Evolutionary conservation across 805 yeast genomes (phyloP).

Genomic region (Komagataella ulmi): DNA sequence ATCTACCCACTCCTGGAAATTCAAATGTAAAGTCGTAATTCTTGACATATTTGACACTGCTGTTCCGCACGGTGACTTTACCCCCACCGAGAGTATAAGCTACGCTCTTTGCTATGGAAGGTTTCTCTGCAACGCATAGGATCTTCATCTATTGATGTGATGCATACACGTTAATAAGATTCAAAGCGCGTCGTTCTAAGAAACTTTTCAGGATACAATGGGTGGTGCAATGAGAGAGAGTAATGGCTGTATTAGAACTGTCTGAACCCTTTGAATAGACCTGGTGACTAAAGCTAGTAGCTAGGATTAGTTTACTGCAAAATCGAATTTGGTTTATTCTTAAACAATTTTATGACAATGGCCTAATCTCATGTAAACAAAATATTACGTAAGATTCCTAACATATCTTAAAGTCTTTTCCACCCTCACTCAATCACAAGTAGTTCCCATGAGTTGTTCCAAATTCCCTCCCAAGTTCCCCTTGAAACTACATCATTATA

Average conservation of each 20-base stretch:
- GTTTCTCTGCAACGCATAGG: constrained; percentile 94
- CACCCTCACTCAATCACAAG: not conserved
- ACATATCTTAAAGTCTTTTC: not conserved
- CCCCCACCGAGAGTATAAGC: constrained; percentile 71
- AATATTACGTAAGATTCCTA: not conserved
- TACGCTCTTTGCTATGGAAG: constrained; percentile 84
- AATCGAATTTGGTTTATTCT: not conserved
- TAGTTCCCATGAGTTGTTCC: not conserved
- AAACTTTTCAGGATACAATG: not conserved
- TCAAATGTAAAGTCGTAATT: constrained; percentile 68
- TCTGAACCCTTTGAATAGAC: not conserved
- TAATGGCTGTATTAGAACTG: not conserved
- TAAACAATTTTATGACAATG: no score
- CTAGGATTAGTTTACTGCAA: no score
- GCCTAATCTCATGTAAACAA: not conserved
- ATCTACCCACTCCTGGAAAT: constrained; percentile 47
- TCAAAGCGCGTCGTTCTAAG: not conserved
- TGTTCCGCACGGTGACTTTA: constrained; percentile 26
- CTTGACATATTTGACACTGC: constrained; percentile 49
- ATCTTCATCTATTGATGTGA: constrained; percentile 37
- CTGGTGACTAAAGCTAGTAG: not conserved
- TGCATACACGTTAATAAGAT: not conserved
- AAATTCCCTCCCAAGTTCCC: not conserved
- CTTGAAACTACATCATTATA: constrained; percentile 25
- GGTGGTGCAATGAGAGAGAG: not conserved